Evolutionary conservation across 257 asterid species (phyloP), one percentile per base, ranked within the genome.

Genomic region (Osmanthus fragrans): DNA sequence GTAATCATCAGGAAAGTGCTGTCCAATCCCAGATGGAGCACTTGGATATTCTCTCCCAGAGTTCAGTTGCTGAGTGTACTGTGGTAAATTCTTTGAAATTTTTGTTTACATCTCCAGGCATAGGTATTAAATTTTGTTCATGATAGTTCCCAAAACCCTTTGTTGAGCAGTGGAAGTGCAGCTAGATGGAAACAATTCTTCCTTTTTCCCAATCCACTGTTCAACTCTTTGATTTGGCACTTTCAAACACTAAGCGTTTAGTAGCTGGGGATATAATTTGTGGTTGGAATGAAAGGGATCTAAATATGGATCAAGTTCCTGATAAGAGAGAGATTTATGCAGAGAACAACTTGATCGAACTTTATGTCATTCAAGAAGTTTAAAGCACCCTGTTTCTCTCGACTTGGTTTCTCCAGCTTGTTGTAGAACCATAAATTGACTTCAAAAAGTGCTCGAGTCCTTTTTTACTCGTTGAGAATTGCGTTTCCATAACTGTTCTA

Each of bases 61-160:
- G 81, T 81, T 81, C 89, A 78, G 81, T 79, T 73, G 85, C 87
- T 77, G 91, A 85, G 79, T 60, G 42, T 83, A 78, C 84, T 18
- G 73, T 32, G 91, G 97, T 89, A 86, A 78, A 81, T 42, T 40
- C 49, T 72, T 74, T 78, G 68, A 76, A 45, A 64, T 40, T 64
- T 63, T 51, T 69, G 54, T 51, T 74, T 10, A 18, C 65, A 72
- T 79, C 16, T 69, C 76, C 74, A 45, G 33, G 70, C 39, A 3
- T 77, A 40, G 58, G 36, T 75, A 70, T 77, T 60, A 79, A 36
- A 56, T 75, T 76, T 47, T 58, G 58, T 49, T 58, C 63, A n/a
- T 33, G 39, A 49, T 49, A n/a, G 76, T 56, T 56, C 72, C 36
- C 40, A 34, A 29, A 27, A 27, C 51, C 18, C 51, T 42, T 42